Percentiles rank a stretch among this genome's conserved stretches.
These are phyloP conservation scores for Clarireedia homoeocarpa DNA, from an alignment of 2,329 filamentous ascomycete genomes.

Conservation along the genomic window DNA sequence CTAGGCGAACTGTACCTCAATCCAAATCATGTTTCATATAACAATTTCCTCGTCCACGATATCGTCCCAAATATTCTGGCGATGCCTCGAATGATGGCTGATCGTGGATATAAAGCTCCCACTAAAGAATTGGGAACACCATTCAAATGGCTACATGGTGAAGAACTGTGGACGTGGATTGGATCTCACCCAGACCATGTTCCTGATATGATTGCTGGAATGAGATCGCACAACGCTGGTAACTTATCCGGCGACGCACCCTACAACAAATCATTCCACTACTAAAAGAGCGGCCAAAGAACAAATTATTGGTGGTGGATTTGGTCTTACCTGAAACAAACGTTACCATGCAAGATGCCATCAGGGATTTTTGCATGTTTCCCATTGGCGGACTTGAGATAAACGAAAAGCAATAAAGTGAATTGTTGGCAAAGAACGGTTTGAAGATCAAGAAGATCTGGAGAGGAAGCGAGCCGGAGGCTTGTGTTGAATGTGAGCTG, in stretches of 20 bases:
- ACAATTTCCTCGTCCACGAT: conserved; percentile 18
- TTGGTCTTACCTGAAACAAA: conserved; percentile 19
- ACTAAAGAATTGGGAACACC: conserved; percentile 19
- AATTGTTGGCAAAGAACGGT: conserved; percentile 17
- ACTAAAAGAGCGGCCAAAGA: conserved; percentile 16
- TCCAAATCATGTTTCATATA: conserved; percentile 18
- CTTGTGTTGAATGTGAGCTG: neutral
- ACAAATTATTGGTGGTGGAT: conserved; percentile 20
- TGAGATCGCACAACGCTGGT: conserved; percentile 15
- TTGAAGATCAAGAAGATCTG: conserved; percentile 22
- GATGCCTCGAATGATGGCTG: conserved; percentile 18
- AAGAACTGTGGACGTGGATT: conserved; percentile 21
- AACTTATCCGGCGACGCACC: conserved; percentile 14
- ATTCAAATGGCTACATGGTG: conserved; percentile 19
- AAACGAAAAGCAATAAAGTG: conserved; percentile 18
- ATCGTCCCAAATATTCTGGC: conserved; percentile 19
- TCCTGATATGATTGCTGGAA: conserved; percentile 19
- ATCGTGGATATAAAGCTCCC: conserved; percentile 18
- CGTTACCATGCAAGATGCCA: conserved; percentile 18
- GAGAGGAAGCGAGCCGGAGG: conserved; percentile 18
- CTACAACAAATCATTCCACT: conserved; percentile 15
- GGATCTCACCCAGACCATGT: conserved; percentile 19
- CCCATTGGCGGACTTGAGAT: conserved; percentile 20
- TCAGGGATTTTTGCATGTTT: conserved; percentile 21
- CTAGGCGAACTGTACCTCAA: conserved; percentile 11